These are phyloP conservation scores for Fusarium algeriense DNA, from an alignment of 2,329 filamentous ascomycete genomes.

Conservation along the genomic window DNA sequence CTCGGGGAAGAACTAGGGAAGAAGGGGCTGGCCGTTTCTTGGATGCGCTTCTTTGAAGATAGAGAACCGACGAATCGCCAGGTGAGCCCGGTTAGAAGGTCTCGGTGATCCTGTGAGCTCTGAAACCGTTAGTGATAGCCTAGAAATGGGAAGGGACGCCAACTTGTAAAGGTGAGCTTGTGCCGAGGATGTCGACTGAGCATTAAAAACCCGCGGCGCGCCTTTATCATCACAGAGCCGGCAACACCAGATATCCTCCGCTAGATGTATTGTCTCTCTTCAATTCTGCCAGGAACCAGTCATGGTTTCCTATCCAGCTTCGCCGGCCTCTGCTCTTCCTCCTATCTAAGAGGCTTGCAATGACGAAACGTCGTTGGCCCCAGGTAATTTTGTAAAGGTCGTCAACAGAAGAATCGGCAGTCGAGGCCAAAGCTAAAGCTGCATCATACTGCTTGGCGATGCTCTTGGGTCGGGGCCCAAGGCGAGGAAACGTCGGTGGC, in stretches of 20 bases:
- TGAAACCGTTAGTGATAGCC: neutral
- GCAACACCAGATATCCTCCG: conserved; percentile 21
- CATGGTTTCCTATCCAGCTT: conserved; percentile 25
- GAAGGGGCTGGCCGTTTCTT: neutral
- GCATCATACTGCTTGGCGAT: too few relatives aligned
- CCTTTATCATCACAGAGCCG: conserved; percentile 13
- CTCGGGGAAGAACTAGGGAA: neutral
- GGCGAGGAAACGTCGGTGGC: too few relatives aligned
- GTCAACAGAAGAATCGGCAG: neutral
- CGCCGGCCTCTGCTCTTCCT: conserved; percentile 16
- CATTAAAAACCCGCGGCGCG: neutral
- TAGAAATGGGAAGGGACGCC: neutral
- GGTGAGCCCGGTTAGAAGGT: neutral
- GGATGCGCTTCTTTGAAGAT: neutral
- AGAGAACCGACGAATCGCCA: neutral
- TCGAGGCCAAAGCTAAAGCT: too few relatives aligned
- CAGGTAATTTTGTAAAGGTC: neutral
- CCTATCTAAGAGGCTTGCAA: conserved; percentile 13
- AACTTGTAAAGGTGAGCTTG: neutral
- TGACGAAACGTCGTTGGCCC: conserved; percentile 3
- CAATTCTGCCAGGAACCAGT: conserved; percentile 24
- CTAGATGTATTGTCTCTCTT: conserved; percentile 19
- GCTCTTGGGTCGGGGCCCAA: too few relatives aligned
- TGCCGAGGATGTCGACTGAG: neutral
- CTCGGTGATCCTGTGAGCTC: neutral